Percentiles rank a stretch among this genome's conserved stretches.
phyloP scores from a whole-genome alignment of 306 rosid genomes.

The Phaseolus lunatus region DNA sequence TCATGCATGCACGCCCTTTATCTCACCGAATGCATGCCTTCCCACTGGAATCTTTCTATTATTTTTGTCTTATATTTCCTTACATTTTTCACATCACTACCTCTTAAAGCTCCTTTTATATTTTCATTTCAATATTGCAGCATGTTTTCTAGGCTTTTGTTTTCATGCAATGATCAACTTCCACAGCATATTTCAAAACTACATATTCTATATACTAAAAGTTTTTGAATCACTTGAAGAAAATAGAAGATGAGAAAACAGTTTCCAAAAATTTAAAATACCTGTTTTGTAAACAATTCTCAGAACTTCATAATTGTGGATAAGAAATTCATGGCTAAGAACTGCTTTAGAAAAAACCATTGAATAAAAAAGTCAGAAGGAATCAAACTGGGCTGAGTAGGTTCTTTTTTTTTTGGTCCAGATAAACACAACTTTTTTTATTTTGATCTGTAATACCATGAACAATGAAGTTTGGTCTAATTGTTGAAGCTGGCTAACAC shows the following conservation, averaged over 20 bases:
- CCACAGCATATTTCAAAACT: not conserved
- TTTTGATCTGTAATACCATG: too few relatives aligned
- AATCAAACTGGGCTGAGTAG: not conserved
- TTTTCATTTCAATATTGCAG: not conserved
- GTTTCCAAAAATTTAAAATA: not conserved
- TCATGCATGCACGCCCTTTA: constrained; percentile 13
- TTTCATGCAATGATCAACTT: constrained; percentile 1
- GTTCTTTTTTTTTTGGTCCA: too few relatives aligned
- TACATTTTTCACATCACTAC: not conserved
- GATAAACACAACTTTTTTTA: too few relatives aligned
- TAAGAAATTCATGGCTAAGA: not conserved
- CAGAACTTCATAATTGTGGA: not conserved
- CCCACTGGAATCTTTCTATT: not conserved
- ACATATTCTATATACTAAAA: not conserved
- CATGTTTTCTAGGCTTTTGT: not conserved
- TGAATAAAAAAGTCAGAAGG: not conserved
- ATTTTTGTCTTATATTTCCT: not conserved
- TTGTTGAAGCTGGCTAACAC: constrained; percentile 1
- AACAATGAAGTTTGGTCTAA: not conserved
- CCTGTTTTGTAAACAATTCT: not conserved
- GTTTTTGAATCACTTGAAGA: not conserved
- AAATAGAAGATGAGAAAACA: not conserved
- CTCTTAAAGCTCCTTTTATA: not conserved
- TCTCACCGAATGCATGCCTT: not conserved
- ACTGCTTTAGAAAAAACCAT: not conserved